A percentile compares a stretch with the other conserved stretches of the same genome.
These are phyloP conservation scores for Xylaria sp. DNA, from an alignment of 2,329 filamentous ascomycete genomes.

Conservation along the genomic window DNA sequence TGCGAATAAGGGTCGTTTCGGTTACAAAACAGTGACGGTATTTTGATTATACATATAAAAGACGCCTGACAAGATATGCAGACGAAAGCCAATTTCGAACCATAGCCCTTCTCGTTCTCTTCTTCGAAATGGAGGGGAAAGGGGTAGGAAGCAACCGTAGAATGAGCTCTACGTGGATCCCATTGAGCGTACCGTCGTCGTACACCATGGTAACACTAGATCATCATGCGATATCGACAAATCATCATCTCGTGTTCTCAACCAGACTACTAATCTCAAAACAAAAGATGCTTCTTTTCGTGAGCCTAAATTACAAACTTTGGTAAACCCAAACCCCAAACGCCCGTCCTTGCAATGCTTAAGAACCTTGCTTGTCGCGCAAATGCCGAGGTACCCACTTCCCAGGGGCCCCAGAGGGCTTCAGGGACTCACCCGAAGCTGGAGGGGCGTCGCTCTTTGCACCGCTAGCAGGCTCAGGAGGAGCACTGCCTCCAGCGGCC, in stretches of 20 bases:
- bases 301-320: conserved; percentile 47
- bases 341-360: conserved; percentile 47
- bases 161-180: not conserved
- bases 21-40: not conserved
- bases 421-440: conserved; percentile 58
- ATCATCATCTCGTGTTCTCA: conserved; percentile 32
- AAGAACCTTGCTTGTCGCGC: conserved; percentile 52
- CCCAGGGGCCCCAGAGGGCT: conserved; percentile 64
- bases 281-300: conserved; percentile 40
- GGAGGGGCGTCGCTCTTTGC: conserved; percentile 37
- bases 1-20: not conserved
- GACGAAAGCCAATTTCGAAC: not conserved
- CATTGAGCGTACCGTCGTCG: not conserved
- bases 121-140: not conserved
- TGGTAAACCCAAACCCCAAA: conserved; percentile 49
- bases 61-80: not conserved
- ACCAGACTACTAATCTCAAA: conserved; percentile 28
- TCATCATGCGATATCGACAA: conserved; percentile 14
- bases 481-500: conserved; percentile 45
- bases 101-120: not conserved
- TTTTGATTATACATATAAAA: not conserved
- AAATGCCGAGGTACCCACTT: conserved; percentile 68
- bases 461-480: conserved; percentile 41
- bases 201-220: not conserved
- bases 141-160: not conserved